A percentile compares a stretch with the other conserved stretches of the same genome.
phyloP scores from a whole-genome alignment of 2,329 filamentous ascomycete genomes.

The Cladosporium sp. region DNA sequence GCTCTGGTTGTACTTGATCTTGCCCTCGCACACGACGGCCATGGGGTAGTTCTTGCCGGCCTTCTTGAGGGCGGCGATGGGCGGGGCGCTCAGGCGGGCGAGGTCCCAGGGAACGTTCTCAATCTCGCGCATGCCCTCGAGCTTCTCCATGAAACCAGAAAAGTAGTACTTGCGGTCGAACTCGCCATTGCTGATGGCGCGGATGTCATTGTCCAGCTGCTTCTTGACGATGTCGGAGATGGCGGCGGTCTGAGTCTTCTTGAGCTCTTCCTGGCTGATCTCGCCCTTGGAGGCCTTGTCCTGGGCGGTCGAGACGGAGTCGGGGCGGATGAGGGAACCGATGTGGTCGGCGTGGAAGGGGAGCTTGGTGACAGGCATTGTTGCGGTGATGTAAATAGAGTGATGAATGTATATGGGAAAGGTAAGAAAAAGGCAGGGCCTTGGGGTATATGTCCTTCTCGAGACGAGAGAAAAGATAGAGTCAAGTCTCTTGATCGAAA shows the following conservation, averaged over 20 bases:
- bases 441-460: not conserved
- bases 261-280: constrained; percentile 52
- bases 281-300: constrained; percentile 54
- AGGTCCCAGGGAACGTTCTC: constrained; percentile 35
- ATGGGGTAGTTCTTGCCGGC: constrained; percentile 37
- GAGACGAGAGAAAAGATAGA: not conserved
- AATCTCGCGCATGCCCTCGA: constrained; percentile 35
- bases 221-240: constrained; percentile 62
- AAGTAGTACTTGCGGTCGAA: constrained; percentile 47
- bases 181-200: constrained; percentile 65
- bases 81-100: constrained; percentile 32
- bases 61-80: constrained; percentile 35
- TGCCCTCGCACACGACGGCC: constrained; percentile 34
- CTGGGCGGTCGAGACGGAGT: constrained; percentile 57
- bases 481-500: not conserved
- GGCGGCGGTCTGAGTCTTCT: constrained; percentile 59
- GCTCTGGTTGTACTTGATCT: constrained; percentile 32
- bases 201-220: constrained; percentile 60
- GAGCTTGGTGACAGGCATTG: constrained; percentile 37
- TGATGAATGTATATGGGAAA: not conserved
- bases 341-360: constrained; percentile 72
- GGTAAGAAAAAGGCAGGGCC: not conserved
- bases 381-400: constrained; percentile 3
- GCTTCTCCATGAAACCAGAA: constrained; percentile 37
- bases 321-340: constrained; percentile 65